Percentiles rank a stretch among this genome's conserved stretches.
These are phyloP conservation scores for Paramecium sexaurelia DNA, from an alignment of 73 alveolate genomes.

Conservation along the genomic window DNA sequence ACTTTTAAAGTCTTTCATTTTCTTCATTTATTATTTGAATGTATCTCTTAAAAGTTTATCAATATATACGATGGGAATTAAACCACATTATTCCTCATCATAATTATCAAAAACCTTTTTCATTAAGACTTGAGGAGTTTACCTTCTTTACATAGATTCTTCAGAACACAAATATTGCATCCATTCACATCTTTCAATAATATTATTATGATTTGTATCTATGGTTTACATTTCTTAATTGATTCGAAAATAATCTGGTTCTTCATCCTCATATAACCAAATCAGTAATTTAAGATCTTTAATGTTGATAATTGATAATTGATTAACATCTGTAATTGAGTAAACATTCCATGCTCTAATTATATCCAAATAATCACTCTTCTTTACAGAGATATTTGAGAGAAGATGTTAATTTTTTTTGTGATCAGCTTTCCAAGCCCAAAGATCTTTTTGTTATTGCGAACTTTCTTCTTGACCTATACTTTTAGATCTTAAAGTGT, in stretches of 20 bases:
- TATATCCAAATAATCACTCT: conserved; percentile 58
- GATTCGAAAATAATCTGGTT: conserved; percentile 52
- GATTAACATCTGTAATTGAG: conserved; percentile 60
- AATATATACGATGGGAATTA: neutral
- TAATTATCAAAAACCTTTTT: conserved; percentile 42
- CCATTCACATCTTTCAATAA: conserved; percentile 42
- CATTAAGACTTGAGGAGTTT: conserved; percentile 6
- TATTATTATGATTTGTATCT: conserved; percentile 7
- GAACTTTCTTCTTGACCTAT: conserved; percentile 28
- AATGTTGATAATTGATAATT: conserved; percentile 2
- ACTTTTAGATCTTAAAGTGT: conserved; percentile 36
- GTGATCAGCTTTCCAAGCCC: conserved; percentile 51
- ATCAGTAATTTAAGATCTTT: conserved; percentile 34
- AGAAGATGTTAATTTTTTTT: conserved; percentile 31
- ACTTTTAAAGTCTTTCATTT: conserved; percentile 24
- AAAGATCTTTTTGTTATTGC: neutral
- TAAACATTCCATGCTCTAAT: conserved; percentile 68
- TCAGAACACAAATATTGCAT: conserved; percentile 48
- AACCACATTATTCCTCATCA: conserved; percentile 34
- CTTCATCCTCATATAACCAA: conserved; percentile 57
- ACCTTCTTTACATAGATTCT: conserved; percentile 31
- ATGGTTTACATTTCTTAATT: conserved; percentile 20
- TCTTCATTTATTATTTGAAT: conserved; percentile 39
- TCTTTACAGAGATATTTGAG: conserved; percentile 15
- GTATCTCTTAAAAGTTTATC: conserved; percentile 43